A percentile compares a stretch with the other conserved stretches of the same genome.
Conservation (phyloP, 495 filamentous ascomycete genomes). For the Daldinia decipiens region DNA sequence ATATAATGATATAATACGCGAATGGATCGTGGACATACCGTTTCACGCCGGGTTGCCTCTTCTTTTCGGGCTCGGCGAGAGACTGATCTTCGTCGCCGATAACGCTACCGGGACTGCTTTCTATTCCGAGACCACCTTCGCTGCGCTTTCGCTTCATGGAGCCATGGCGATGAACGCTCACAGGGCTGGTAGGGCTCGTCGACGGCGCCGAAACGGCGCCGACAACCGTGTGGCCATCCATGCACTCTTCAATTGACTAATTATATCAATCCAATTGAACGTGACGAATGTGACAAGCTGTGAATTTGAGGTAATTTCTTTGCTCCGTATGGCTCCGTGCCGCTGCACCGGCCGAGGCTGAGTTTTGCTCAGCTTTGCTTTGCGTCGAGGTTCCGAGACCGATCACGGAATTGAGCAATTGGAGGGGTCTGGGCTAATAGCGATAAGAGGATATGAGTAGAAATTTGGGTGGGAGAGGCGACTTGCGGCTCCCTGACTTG, state of each 20-base stretch:
- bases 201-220: conserved; percentile 52
- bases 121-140: conserved; percentile 51
- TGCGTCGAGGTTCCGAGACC: conserved; percentile 37
- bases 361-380: conserved; percentile 27
- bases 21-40: conserved; percentile 51
- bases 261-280: conserved; percentile 35
- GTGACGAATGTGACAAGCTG: conserved; percentile 43
- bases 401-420: conserved; percentile 46
- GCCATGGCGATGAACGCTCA: conserved; percentile 58
- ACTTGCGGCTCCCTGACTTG: conserved; percentile 23
- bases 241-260: conserved; percentile 49
- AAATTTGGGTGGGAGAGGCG: conserved; percentile 26
- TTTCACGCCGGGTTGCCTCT: conserved; percentile 78
- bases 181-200: conserved; percentile 54
- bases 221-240: conserved; percentile 54
- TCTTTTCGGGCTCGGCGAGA: conserved; percentile 67
- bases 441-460: conserved; percentile 35
- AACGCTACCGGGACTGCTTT: conserved; percentile 76
- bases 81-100: conserved; percentile 70
- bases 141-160: conserved; percentile 61
- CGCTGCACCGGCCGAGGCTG: conserved; percentile 41
- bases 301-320: conserved; percentile 37
- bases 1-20: background rate
- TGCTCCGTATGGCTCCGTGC: conserved; percentile 38
- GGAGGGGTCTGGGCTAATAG: conserved; percentile 41